Percentiles rank a stretch among this genome's conserved stretches.
Conservation (phyloP, 768 basidiomycete species). For the Clitopilus hobsonii region DNA sequence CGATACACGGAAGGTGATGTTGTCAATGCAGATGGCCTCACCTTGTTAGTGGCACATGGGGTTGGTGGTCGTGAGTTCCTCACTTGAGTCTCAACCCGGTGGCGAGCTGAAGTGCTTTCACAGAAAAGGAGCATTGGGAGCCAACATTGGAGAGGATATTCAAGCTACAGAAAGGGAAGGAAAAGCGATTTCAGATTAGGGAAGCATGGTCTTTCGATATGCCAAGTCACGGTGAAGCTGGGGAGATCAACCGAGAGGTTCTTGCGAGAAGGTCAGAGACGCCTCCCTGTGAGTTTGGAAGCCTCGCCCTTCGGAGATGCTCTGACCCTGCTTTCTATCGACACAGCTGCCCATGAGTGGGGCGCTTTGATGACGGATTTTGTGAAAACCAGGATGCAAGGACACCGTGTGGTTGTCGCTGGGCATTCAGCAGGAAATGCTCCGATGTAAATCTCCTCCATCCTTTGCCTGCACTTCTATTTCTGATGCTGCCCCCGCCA, state of each 20-base stretch:
- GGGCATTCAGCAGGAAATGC: not conserved
- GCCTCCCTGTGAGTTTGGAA: slow-evolving; percentile 20
- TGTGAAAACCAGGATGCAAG: not conserved
- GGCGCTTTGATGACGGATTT: not conserved
- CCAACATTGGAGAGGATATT: slow-evolving; percentile 26
- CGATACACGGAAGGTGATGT: not conserved
- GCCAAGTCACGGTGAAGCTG: slow-evolving; percentile 34
- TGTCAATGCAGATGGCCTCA: not conserved
- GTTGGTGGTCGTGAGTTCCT: not conserved
- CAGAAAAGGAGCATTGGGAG: slow-evolving; percentile 38
- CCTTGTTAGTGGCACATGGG: not conserved
- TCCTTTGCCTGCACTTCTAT: not conserved
- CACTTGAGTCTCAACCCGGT: no score
- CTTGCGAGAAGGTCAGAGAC: slow-evolving; percentile 15
- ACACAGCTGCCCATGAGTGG: not conserved
- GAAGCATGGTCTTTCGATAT: slow-evolving; percentile 38
- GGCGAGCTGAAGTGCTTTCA: not conserved
- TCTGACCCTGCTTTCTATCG: no score
- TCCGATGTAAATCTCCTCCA: not conserved
- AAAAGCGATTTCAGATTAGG: slow-evolving; percentile 20
- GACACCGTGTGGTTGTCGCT: not conserved
- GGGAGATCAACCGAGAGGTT: slow-evolving; percentile 22
- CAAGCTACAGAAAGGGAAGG: slow-evolving; percentile 13
- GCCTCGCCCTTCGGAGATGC: no score
- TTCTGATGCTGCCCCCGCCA: slow-evolving; percentile 9